Evolutionary conservation across 2,329 filamentous ascomycete species (phyloP).

Genomic region (Aspergillus pseudoterreus): DNA sequence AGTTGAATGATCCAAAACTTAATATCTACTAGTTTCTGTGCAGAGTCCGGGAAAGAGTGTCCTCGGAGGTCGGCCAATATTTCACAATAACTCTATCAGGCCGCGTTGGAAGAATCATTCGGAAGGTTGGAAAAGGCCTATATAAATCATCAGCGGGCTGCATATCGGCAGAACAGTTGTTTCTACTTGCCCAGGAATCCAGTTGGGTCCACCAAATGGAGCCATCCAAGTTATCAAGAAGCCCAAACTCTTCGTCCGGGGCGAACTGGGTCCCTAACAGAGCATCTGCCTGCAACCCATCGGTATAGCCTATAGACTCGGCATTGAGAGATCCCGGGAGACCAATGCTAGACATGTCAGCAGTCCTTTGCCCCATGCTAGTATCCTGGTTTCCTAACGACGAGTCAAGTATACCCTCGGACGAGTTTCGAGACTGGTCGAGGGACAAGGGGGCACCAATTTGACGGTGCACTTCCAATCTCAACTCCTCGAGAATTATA

Average conservation of each 20-base stretch:
- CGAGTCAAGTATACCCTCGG: conserved; percentile 1
- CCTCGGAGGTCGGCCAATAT: no score
- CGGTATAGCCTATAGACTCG: conserved; percentile 14
- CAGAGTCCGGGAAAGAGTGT: no score
- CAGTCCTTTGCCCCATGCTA: conserved; percentile 4
- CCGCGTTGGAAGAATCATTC: conserved; percentile 23
- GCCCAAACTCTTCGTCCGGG: conserved; percentile 22
- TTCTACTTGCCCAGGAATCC: conserved; percentile 34
- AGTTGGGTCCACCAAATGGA: conserved; percentile 38
- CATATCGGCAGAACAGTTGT: neutral
- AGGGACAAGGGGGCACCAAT: conserved; percentile 18
- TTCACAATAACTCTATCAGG: neutral
- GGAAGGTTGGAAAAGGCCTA: conserved; percentile 34
- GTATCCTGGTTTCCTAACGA: conserved; percentile 1
- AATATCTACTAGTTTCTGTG: no score
- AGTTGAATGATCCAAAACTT: no score
- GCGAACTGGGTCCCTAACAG: conserved; percentile 15
- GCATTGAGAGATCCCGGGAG: conserved; percentile 10
- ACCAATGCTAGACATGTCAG: neutral
- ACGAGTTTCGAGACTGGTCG: neutral
- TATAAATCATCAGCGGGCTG: conserved; percentile 6
- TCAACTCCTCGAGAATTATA: conserved; percentile 47
- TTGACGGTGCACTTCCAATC: conserved; percentile 39
- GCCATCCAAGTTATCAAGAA: conserved; percentile 34
- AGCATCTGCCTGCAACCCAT: conserved; percentile 17